Percentiles rank a stretch among this genome's conserved stretches.
Conservation (phyloP, 352 stramenopile genomes). For the Pythium pyrilobum region DNA sequence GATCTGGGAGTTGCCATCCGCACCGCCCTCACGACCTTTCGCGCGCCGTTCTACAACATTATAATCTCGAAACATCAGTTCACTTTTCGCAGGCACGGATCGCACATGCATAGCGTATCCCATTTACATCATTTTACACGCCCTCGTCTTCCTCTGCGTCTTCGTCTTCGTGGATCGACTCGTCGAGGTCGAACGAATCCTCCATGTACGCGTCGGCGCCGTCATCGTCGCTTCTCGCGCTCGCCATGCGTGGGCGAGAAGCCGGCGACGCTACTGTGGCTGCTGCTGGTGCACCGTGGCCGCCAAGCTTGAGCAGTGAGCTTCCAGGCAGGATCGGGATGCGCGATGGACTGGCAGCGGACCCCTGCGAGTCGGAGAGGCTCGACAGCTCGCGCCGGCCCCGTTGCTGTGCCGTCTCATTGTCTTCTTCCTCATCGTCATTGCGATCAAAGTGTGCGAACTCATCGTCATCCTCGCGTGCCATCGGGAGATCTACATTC, state of each 20-base stretch:
- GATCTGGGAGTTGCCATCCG: too few relatives aligned
- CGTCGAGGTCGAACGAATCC: conserved; percentile 71
- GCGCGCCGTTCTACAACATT: too few relatives aligned
- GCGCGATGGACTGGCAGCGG: conserved; percentile 5
- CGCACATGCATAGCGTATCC: too few relatives aligned
- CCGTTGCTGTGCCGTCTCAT: background rate
- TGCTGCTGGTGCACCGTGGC: background rate
- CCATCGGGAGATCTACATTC: background rate
- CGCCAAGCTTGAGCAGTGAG: background rate
- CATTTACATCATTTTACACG: too few relatives aligned
- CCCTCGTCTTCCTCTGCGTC: too few relatives aligned
- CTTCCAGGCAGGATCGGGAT: conserved; percentile 18
- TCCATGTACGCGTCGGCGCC: conserved; percentile 52
- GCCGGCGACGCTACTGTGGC: background rate
- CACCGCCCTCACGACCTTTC: too few relatives aligned
- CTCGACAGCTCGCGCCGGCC: background rate
- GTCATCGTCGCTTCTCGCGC: conserved; percentile 21
- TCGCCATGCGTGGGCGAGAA: conserved; percentile 7
- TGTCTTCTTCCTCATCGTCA: conserved; percentile 7
- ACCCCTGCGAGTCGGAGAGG: conserved; percentile 9
- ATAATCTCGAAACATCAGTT: too few relatives aligned
- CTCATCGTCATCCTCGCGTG: conserved; percentile 14
- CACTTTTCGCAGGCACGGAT: too few relatives aligned
- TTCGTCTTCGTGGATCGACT: conserved; percentile 61
- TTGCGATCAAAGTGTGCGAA: conserved; percentile 23